Base-by-base conservation (phyloP, 2,329 filamentous ascomycete genomes). In the Fusarium agapanthi region DNA sequence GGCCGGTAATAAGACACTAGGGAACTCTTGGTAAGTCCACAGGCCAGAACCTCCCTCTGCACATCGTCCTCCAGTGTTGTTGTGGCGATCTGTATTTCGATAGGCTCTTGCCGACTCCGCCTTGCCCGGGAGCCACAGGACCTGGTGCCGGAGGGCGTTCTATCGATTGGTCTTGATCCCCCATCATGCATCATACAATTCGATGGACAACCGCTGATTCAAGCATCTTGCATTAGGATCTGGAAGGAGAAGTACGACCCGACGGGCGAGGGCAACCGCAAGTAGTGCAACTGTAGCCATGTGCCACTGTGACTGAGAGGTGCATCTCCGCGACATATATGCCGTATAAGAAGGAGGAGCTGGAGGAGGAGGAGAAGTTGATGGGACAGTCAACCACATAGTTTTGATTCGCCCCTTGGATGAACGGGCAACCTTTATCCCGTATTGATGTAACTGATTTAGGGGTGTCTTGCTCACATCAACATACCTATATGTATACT, bases 181-280 rank as follows among this genome's bases (percentile, higher is more conserved):
- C 47, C 48, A 43, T 24, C 40, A 70, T 61, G 26, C 38, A 71
- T 48, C 61, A 34, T 67, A 64, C 55, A 44, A 61, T 54, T 56
- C 53, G 28, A 64, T 38, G 48, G 40, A 38, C 45, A 63, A 50
- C 59, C 55, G 69, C 75, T 77, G 64, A 77, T 65, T 56, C 57
- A 58, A 57, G 61, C 32, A 64, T 65, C 48, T 45, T 62, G 63
- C 55, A 65, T 59, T 80, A 97, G 94, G 95, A 98, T 98, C 80
- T 98, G 95, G 94, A 98, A 98, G 82, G 95, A 97, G 71, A 98
- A 98, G 84, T 98, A 98, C 84, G 88, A 88, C 77, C 86, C 88
- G 38, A 83, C 80, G 26, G 78, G 80, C 37, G 79, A 80, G 63
- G 76, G 76, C 57, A 83, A 80, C 84, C 87, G 79, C 84, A 86